Percentiles rank a stretch among this genome's conserved stretches.
These are phyloP conservation scores for Ophiocordyceps sinensis DNA, from an alignment of 2,329 filamentous ascomycete genomes.

Conservation along the genomic window DNA sequence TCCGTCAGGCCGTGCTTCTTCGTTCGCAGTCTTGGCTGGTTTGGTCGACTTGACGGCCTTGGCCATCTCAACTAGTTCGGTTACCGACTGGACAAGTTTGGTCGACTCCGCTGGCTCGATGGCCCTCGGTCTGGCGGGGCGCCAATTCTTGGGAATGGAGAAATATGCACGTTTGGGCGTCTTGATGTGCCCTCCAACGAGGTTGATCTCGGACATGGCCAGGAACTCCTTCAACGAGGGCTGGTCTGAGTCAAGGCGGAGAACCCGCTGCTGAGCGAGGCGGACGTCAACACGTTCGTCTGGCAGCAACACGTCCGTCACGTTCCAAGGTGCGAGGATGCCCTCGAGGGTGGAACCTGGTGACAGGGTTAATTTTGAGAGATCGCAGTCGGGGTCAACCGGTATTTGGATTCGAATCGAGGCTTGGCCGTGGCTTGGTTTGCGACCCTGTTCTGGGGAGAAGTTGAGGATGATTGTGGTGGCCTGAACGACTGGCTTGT, in stretches of 20 bases:
- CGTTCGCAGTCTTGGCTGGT: too few species aligned
- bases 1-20: too few species aligned
- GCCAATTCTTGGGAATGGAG: constrained; percentile 14
- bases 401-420: constrained; percentile 16
- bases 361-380: constrained; percentile 14
- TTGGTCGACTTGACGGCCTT: neutral
- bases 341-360: constrained; percentile 16
- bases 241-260: constrained; percentile 22
- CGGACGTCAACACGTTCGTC: constrained; percentile 32
- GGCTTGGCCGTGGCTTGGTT: constrained; percentile 5
- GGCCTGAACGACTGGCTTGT: constrained; percentile 10
- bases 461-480: constrained; percentile 32
- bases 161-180: constrained; percentile 20
- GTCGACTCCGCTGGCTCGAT: too few species aligned
- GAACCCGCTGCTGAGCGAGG: constrained; percentile 20
- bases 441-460: constrained; percentile 15
- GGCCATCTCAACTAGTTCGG: too few species aligned
- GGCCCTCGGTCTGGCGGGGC: neutral
- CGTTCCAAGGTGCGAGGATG: constrained; percentile 11
- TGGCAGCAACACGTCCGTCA: constrained; percentile 32
- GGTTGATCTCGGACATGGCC: constrained; percentile 26
- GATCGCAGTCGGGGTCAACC: constrained; percentile 12
- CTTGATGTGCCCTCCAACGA: constrained; percentile 24
- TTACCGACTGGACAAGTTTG: too few species aligned
- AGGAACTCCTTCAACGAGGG: constrained; percentile 29